phyloP scores from a whole-genome alignment of 495 filamentous ascomycete species.

The Penicillium samsonianum region DNA sequence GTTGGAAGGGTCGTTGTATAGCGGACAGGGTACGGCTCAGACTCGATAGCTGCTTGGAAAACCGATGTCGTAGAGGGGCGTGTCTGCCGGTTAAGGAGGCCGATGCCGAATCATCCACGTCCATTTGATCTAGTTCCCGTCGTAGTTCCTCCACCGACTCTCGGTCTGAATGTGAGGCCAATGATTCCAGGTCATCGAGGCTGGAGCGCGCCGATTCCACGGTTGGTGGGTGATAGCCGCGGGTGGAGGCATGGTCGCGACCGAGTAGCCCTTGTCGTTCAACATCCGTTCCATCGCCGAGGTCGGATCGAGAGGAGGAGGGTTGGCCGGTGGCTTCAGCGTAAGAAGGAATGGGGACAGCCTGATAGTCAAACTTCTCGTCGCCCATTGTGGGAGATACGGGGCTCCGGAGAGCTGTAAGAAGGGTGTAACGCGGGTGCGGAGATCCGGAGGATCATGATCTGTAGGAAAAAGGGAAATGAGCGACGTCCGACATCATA shows the following conservation, averaged over 20 bases:
- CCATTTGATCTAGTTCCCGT: constrained; percentile 85
- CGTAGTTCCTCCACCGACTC: constrained; percentile 62
- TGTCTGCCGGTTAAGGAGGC: constrained; percentile 37
- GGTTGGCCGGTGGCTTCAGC: constrained; percentile 79
- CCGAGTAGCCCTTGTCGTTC: constrained; percentile 63
- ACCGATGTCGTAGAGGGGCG: constrained; percentile 43
- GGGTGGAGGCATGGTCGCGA: constrained; percentile 36
- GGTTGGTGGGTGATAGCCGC: constrained; percentile 71
- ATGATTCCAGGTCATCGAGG: constrained; percentile 55
- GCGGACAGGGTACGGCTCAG: constrained; percentile 57
- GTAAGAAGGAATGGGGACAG: constrained; percentile 88
- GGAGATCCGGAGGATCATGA: constrained; percentile 46
- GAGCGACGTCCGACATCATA: constrained; percentile 38
- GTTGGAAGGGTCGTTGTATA: constrained; percentile 55
- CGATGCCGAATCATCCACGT: constrained; percentile 71
- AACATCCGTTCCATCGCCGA: constrained; percentile 58
- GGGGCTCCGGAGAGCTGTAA: constrained; percentile 39
- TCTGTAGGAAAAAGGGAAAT: constrained; percentile 35
- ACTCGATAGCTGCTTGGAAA: constrained; percentile 58
- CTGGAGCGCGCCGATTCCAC: constrained; percentile 70
- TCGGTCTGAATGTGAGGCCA: constrained; percentile 42
- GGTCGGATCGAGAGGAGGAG: constrained; percentile 63
- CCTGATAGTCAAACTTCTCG: constrained; percentile 63
- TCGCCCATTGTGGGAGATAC: constrained; percentile 50
- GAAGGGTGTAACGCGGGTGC: constrained; percentile 32